Evolutionary conservation across 73 alveolate species (phyloP).

Genomic region (Paramecium octaurelia): DNA sequence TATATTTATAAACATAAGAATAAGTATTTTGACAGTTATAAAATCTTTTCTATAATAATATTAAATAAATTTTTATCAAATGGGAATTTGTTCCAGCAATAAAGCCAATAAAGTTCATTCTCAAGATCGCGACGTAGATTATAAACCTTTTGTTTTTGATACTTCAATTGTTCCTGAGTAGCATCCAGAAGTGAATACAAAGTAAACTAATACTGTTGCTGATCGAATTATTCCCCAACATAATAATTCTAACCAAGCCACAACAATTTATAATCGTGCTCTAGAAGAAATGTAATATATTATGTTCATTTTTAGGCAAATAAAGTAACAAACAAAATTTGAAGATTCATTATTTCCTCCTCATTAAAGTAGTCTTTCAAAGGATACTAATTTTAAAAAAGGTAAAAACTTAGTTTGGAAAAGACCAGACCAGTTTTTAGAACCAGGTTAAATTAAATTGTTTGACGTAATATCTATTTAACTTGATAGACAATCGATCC

Average conservation of each 20-base stretch:
- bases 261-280: not conserved
- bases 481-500: constrained; percentile 64
- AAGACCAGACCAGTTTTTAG: constrained; percentile 29
- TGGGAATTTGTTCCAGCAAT: not conserved
- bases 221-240: not conserved
- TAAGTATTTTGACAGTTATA: not conserved
- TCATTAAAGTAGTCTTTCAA: not conserved
- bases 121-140: not conserved
- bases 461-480: constrained; percentile 33
- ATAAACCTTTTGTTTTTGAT: not conserved
- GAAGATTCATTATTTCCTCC: constrained; percentile 37
- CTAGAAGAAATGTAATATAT: not conserved
- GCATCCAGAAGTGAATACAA: not conserved
- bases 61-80: not conserved
- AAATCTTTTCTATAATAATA: not conserved
- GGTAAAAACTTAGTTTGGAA: not conserved
- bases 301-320: not conserved
- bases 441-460: not conserved
- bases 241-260: not conserved
- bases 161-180: not conserved
- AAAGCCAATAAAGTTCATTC: not conserved
- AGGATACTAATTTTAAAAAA: not conserved
- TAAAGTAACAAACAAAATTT: not conserved
- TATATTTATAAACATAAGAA: not conserved
- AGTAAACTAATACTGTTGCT: not conserved